phyloP scores from a whole-genome alignment of 1,284 basidiomycete genomes.

The Mycena citricolor region DNA sequence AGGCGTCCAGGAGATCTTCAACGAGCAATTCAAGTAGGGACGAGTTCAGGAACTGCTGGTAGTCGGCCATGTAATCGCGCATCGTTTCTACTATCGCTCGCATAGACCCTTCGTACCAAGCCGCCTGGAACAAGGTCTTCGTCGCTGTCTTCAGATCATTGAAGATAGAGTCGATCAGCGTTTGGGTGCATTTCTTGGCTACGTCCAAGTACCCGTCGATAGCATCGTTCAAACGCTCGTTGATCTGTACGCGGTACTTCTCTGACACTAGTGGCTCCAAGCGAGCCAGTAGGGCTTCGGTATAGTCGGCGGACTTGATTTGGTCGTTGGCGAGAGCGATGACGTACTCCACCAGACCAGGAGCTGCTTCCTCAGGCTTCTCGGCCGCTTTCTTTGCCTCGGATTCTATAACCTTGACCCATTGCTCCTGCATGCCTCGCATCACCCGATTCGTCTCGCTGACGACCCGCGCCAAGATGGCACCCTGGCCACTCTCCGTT shows the following conservation, averaged over 20 bases:
- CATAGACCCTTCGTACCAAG: slow-evolving; percentile 89
- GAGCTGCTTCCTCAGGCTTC: slow-evolving; percentile 85
- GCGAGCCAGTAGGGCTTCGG: slow-evolving; percentile 82
- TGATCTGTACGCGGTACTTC: slow-evolving; percentile 86
- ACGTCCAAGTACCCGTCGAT: slow-evolving; percentile 99
- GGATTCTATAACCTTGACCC: slow-evolving; percentile 80
- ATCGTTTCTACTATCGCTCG: slow-evolving; percentile 92
- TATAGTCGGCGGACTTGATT: slow-evolving; percentile 93
- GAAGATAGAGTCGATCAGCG: slow-evolving; percentile 93
- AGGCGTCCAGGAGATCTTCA: slow-evolving; percentile 91
- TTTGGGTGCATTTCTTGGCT: slow-evolving; percentile 94
- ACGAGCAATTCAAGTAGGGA: slow-evolving; percentile 90
- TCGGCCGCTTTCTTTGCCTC: slow-evolving; percentile 90
- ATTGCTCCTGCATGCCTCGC: slow-evolving; percentile 86
- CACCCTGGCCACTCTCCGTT: slow-evolving; percentile 93
- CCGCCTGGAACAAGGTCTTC: slow-evolving; percentile 80
- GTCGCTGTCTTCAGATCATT: slow-evolving; percentile 91
- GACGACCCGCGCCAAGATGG: slow-evolving; percentile 89
- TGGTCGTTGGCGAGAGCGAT: slow-evolving; percentile 99
- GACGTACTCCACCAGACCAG: slow-evolving; percentile 92
- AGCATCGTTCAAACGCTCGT: slow-evolving; percentile 88
- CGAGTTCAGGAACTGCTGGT: slow-evolving; percentile 87
- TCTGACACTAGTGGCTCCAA: slow-evolving; percentile 91
- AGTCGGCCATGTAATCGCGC: slow-evolving; percentile 93
- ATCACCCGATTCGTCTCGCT: slow-evolving; percentile 89